Percentiles rank a stretch among this genome's conserved stretches.
Conservation (phyloP, 2,329 filamentous ascomycete genomes). For the Trichoderma koningiopsis region DNA sequence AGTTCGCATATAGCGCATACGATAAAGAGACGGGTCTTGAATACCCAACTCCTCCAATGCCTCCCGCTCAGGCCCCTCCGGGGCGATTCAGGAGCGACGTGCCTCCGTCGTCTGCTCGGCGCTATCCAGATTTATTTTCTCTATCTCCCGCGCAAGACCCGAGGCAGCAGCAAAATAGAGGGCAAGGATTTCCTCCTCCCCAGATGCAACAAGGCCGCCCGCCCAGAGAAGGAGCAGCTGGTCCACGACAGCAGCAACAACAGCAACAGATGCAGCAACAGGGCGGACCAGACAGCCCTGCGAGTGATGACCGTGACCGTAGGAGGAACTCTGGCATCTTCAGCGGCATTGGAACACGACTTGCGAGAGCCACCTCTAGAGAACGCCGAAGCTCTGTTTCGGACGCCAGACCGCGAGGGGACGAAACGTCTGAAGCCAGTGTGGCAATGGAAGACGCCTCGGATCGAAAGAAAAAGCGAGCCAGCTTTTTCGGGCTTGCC, state of each 20-base stretch:
- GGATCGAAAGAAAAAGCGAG: constrained; percentile 43
- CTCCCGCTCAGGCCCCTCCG: constrained; percentile 28
- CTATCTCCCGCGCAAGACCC: constrained; percentile 26
- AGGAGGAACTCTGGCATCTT: constrained; percentile 50
- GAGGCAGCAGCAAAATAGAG: constrained; percentile 16
- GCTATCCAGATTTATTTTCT: constrained; percentile 53
- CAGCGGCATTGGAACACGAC: constrained; percentile 52
- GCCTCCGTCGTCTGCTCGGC: constrained; percentile 54
- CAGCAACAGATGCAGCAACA: neutral
- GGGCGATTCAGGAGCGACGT: constrained; percentile 41
- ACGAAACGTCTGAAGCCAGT: constrained; percentile 48
- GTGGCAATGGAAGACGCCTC: constrained; percentile 42
- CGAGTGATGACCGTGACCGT: constrained; percentile 42
- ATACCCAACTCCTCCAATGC: constrained; percentile 26
- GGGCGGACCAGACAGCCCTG: neutral
- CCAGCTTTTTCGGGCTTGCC: constrained; percentile 43
- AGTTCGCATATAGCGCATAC: constrained; percentile 42
- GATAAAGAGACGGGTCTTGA: constrained; percentile 55
- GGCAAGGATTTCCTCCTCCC: constrained; percentile 28
- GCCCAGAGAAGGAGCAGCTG: constrained; percentile 40
- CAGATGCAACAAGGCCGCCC: constrained; percentile 21
- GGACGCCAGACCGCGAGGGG: constrained; percentile 35
- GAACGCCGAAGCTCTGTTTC: constrained; percentile 38
- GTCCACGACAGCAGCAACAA: neutral
- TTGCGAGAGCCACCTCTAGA: constrained; percentile 40